Percentiles rank a stretch among this genome's conserved stretches.
Conservation (phyloP, 768 basidiomycete species). For the Amanita fuliginea region DNA sequence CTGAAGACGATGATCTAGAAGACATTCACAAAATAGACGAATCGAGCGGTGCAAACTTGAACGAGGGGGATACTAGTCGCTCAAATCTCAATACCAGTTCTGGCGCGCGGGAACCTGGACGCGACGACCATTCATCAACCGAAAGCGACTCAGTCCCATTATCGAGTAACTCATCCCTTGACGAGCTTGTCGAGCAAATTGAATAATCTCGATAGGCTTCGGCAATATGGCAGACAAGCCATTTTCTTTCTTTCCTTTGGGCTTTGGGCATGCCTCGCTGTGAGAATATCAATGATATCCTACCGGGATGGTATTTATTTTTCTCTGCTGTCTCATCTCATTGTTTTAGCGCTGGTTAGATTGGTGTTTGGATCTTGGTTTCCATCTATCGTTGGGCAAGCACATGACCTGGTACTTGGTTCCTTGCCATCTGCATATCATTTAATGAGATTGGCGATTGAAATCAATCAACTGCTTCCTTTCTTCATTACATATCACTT, state of each 20-base stretch:
- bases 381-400: background rate
- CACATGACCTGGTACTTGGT: background rate
- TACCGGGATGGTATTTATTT: conserved; percentile 5
- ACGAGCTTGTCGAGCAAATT: background rate
- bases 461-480: background rate
- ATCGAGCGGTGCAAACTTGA: background rate
- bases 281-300: conserved; percentile 6
- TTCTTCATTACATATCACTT: background rate
- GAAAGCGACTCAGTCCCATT: background rate
- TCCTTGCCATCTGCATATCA: conserved; percentile 1
- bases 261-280: conserved; percentile 2
- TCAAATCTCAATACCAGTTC: background rate
- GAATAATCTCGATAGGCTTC: background rate
- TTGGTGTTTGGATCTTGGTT: conserved; percentile 4
- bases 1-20: background rate
- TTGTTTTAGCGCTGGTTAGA: background rate
- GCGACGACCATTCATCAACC: background rate
- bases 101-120: background rate
- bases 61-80: background rate
- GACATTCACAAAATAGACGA: background rate
- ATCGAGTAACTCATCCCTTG: background rate
- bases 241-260: conserved; percentile 1
- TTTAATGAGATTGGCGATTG: background rate
- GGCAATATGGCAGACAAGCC: background rate
- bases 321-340: background rate